A percentile compares a stretch with the other conserved stretches of the same genome.
Conservation (phyloP, 2,329 filamentous ascomycete species). For the Dendrostoma leiphaemia region DNA sequence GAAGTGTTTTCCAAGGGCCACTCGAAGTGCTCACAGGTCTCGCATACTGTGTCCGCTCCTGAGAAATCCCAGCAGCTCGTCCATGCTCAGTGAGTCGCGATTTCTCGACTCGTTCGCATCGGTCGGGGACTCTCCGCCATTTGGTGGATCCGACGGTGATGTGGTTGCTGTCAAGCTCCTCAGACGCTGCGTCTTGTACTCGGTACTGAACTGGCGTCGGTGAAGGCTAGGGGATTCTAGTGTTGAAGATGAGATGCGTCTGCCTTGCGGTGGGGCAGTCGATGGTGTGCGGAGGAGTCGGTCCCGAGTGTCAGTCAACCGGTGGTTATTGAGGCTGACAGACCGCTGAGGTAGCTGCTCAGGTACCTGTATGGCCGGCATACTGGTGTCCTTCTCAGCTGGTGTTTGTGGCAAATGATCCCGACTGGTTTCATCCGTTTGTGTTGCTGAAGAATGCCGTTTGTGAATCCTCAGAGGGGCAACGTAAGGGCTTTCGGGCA, state of each 20-base stretch:
- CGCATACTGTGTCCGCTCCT: neutral
- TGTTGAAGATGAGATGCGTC: neutral
- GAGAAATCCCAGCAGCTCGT: neutral
- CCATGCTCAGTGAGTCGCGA: neutral
- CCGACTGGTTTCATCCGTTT: too few relatives aligned
- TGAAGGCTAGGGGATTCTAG: too few relatives aligned
- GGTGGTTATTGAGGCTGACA: neutral
- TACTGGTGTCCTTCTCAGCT: neutral
- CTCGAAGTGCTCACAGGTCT: neutral
- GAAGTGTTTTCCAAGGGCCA: too few relatives aligned
- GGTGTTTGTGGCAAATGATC: neutral
- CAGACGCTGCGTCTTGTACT: neutral
- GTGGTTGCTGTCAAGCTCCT: neutral
- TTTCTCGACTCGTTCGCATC: neutral
- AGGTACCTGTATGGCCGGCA: neutral
- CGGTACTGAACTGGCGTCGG: neutral
- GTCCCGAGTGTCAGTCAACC: neutral
- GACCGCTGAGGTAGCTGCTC: neutral
- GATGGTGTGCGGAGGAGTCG: neutral
- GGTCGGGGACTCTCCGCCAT: neutral
- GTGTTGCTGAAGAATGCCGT: neutral
- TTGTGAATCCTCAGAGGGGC: neutral
- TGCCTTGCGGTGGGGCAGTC: neutral
- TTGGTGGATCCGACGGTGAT: neutral
- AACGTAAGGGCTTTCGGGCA: too few relatives aligned